A percentile compares a stretch with the other conserved stretches of the same genome.
Conservation (phyloP, 805 yeast species). For the Saccharomyces mikatae region DNA sequence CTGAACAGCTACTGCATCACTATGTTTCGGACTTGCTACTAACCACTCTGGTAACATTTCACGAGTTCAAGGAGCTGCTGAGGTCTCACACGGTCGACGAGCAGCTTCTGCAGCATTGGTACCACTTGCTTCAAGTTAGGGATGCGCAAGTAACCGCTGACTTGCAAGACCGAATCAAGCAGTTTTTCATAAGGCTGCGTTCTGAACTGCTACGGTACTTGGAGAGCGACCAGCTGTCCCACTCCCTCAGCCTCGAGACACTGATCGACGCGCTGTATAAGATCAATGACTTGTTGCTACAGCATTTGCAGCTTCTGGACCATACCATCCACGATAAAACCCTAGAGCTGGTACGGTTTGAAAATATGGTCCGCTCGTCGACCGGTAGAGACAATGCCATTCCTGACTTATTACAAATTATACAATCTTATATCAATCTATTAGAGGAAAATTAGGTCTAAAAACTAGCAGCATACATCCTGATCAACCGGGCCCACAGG, state of each 20-base stretch:
- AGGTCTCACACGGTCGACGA: not conserved
- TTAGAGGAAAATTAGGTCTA: not conserved
- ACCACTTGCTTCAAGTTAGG: not conserved
- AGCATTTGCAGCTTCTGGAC: not conserved
- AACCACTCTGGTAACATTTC: not conserved
- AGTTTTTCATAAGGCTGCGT: not conserved
- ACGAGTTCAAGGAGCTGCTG: not conserved
- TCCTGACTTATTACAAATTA: not conserved
- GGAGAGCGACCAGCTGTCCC: not conserved
- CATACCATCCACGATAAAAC: not conserved
- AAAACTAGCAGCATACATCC: constrained; percentile 19
- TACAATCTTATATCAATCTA: constrained; percentile 2
- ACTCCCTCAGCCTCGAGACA: not conserved
- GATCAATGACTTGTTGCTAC: not conserved
- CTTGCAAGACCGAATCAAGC: not conserved
- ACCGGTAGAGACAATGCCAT: not conserved
- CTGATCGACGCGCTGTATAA: not conserved
- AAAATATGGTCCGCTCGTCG: not conserved
- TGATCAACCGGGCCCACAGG: constrained; percentile 17
- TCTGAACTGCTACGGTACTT: not conserved
- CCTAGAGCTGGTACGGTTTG: not conserved
- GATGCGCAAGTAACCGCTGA: not conserved
- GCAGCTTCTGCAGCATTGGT: not conserved
- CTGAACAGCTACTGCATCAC: not conserved
- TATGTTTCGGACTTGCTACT: not conserved